Evolutionary conservation across 352 stramenopile species (phyloP).

Genomic region (Phytopythium sindhum): DNA sequence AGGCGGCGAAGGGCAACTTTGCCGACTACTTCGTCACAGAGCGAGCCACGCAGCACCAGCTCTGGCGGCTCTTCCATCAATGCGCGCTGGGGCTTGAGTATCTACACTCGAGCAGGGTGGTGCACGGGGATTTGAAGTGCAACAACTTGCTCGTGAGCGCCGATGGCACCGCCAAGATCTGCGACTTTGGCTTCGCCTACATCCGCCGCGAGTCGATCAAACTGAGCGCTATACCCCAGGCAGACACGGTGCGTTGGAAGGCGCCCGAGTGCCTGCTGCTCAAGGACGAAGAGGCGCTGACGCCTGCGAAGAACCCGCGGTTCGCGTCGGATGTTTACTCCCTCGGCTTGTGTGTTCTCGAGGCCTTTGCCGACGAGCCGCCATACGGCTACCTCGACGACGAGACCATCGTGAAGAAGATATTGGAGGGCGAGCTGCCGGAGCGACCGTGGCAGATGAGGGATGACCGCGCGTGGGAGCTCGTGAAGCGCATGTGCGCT

Average conservation of each 20-base stretch:
- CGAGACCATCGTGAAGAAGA: conserved; percentile 6
- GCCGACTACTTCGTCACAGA: conserved; percentile 16
- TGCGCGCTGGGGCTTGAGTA: conserved; percentile 43
- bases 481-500: conserved; percentile 11
- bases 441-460: conserved; percentile 5
- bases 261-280: conserved; percentile 19
- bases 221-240: conserved; percentile 16
- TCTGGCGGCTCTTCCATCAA: conserved; percentile 27
- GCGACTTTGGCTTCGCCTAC: conserved; percentile 29
- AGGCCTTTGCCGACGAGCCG: conserved; percentile 16
- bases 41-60: neutral
- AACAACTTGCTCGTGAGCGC: conserved; percentile 71
- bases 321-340: conserved; percentile 25
- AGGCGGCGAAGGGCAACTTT: conserved; percentile 18
- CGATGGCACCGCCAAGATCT: conserved; percentile 19
- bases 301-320: conserved; percentile 8
- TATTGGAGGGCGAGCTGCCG: conserved; percentile 6
- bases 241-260: conserved; percentile 21
- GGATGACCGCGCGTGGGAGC: conserved; percentile 16
- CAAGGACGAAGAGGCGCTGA: conserved; percentile 4
- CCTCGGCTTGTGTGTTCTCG: conserved; percentile 33
- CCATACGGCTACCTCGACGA: conserved; percentile 16
- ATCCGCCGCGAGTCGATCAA: conserved; percentile 14
- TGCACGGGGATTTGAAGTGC: conserved; percentile 84
- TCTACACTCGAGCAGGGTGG: conserved; percentile 48